Evolutionary conservation across 768 basidiomycete species (phyloP), one percentile per base, ranked within the genome.

Genomic region (Filobasidium wieringae): DNA sequence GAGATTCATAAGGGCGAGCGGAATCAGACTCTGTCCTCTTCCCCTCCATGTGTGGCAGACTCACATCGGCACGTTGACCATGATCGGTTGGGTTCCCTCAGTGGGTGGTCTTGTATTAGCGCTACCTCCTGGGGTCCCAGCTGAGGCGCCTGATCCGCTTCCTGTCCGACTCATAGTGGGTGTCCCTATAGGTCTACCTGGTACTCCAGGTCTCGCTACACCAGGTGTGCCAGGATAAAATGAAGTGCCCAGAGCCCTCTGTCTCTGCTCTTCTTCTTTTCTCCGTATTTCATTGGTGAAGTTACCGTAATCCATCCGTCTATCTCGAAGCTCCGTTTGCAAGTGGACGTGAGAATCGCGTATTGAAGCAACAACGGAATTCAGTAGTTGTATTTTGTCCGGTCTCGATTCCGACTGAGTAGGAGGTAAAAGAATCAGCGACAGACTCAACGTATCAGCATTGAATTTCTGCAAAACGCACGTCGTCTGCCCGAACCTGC

Each of bases 401-500:
- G 32, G 56, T 36, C 29, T 50, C 2, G 34, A 34, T 29, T 49
- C 7, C 31, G 36, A 50, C 45, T 51, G n/a, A 26, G 4, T 14
- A 15, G 19, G 39, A 3, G 37, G 4, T 4, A 32, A 24, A 22
- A 2, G 19, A n/a, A 1, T n/a, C 12, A 24, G 40, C 31, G 36
- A 22, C 15, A 29, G 19, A 19, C 14, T 9, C 9, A 27, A 12
- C 17, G 27, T 34, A 17, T 1, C 4, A 33, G 6, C 7, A 33
- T 33, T 33, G 22, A 4, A n/a, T n/a, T 7, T 14, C 17, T 2
- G 9, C 7, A 4, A 14, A 17, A 37, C 56, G 11, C 19, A 51
- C 56, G 36, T 57, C 34, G 41, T 57, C 56, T 15, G 31, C 47
- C 49, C 43, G 49, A n/a, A 57, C 56, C 12, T 47, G 43, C 14